Conservation (phyloP, 176 grass and related monocot species). For the Elymus sibiricus region DNA sequence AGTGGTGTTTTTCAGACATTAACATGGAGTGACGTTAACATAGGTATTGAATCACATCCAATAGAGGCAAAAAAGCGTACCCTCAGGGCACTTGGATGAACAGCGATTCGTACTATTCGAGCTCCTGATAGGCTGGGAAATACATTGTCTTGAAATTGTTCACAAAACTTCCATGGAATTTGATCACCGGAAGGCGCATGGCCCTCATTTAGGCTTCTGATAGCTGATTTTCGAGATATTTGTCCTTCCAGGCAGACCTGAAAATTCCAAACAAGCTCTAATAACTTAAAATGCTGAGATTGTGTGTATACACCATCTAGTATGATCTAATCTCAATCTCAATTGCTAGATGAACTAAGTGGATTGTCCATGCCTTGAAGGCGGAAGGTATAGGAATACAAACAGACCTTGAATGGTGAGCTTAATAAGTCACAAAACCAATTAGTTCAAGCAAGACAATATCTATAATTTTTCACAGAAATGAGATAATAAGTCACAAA, state of each 20-base stretch:
- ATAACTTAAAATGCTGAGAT: constrained; percentile 3
- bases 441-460: not conserved
- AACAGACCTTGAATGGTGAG: not conserved
- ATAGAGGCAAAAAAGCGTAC: constrained; percentile 37
- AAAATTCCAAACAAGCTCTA: constrained; percentile 4
- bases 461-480: too few species aligned
- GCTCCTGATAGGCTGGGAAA: constrained; percentile 94
- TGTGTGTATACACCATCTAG: not conserved
- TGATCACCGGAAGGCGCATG: constrained; percentile 81
- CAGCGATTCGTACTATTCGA: constrained; percentile 93
- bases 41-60: not conserved
- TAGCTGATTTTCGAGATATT: constrained; percentile 83
- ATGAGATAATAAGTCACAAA: not conserved
- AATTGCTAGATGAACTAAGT: not conserved
- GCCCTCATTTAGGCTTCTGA: constrained; percentile 86
- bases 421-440: not conserved
- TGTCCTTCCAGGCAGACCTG: constrained; percentile 98
- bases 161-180: constrained; percentile 98
- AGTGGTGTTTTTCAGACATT: not conserved
- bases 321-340: not conserved
- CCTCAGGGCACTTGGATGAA: constrained; percentile 90
- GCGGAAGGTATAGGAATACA: not conserved
- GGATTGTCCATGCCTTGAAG: not conserved
- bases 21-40: not conserved
- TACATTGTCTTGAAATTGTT: constrained; percentile 93